Percentiles rank a stretch among this genome's conserved stretches.
These are phyloP conservation scores for Purshia tridentata DNA, from an alignment of 306 rosid species.

Conservation along the genomic window DNA sequence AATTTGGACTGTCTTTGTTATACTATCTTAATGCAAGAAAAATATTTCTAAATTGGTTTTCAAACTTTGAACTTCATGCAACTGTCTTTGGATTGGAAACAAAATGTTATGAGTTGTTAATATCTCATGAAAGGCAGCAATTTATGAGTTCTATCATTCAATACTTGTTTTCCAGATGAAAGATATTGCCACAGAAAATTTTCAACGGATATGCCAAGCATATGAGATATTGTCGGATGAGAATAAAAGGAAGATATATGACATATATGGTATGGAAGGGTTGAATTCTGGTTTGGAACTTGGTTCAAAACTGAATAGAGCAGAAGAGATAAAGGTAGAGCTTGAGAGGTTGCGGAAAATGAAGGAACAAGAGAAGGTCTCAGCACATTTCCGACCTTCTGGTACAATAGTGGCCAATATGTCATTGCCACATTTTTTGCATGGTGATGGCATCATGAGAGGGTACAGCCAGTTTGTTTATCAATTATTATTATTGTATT, in stretches of 20 bases:
- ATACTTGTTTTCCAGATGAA: conserved; percentile 58
- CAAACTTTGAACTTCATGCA: background rate
- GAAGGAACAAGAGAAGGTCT: conserved; percentile 62
- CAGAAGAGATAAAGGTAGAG: conserved; percentile 78
- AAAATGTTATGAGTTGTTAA: background rate
- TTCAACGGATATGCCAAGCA: conserved; percentile 84
- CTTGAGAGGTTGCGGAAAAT: conserved; percentile 60
- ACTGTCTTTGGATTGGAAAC: background rate
- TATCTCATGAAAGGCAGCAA: background rate
- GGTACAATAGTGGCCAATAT: conserved; percentile 70
- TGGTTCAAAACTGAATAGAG: conserved; percentile 70
- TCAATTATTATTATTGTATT: background rate
- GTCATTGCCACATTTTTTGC: conserved; percentile 71
- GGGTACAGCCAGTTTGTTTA: conserved; percentile 54
- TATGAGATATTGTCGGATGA: conserved; percentile 86
- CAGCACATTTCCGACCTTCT: conserved; percentile 69
- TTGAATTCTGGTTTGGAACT: conserved; percentile 84
- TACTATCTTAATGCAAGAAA: background rate
- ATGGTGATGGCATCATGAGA: conserved; percentile 66
- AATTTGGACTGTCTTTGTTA: background rate
- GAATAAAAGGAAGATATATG: conserved; percentile 79
- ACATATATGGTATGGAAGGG: conserved; percentile 95
- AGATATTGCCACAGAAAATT: conserved; percentile 84
- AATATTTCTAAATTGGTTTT: background rate
- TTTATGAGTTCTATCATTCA: background rate